Evolutionary conservation across 2,329 filamentous ascomycete species (phyloP).

Genomic region (Sporothrix curviconia): DNA sequence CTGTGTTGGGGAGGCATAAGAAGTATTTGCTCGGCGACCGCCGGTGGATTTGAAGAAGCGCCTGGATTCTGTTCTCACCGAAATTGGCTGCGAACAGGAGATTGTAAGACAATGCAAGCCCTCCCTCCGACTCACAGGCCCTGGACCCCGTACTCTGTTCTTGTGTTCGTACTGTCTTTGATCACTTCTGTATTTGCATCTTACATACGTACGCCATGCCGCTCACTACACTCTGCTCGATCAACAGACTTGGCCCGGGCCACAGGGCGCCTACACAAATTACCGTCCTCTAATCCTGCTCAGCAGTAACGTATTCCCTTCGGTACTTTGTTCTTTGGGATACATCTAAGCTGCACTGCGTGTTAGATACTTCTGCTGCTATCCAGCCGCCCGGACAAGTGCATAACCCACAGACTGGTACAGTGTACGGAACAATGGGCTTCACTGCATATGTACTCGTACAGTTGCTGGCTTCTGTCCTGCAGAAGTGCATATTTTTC

Average conservation of each 20-base stretch:
- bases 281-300: neutral
- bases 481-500: too few relatives aligned
- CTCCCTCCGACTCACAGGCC: too few relatives aligned
- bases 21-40: too few relatives aligned
- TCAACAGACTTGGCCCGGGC: neutral
- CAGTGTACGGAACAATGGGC: neutral
- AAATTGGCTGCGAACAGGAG: neutral
- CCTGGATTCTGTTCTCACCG: neutral
- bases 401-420: neutral
- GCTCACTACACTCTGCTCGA: too few relatives aligned
- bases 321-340: neutral
- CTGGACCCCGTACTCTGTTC: too few relatives aligned
- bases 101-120: neutral
- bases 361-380: neutral
- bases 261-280: slow-evolving; percentile 4
- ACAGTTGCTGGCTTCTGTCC: too few relatives aligned
- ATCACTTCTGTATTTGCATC: too few relatives aligned
- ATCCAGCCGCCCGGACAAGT: neutral
- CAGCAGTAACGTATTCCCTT: too few relatives aligned
- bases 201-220: too few relatives aligned
- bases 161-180: too few relatives aligned
- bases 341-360: neutral
- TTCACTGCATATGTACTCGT: too few relatives aligned
- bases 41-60: neutral
- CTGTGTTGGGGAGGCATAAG: too few relatives aligned